Base-by-base conservation (phyloP, 1,139 yeast species). In the Magnusiomyces sp. region DNA sequence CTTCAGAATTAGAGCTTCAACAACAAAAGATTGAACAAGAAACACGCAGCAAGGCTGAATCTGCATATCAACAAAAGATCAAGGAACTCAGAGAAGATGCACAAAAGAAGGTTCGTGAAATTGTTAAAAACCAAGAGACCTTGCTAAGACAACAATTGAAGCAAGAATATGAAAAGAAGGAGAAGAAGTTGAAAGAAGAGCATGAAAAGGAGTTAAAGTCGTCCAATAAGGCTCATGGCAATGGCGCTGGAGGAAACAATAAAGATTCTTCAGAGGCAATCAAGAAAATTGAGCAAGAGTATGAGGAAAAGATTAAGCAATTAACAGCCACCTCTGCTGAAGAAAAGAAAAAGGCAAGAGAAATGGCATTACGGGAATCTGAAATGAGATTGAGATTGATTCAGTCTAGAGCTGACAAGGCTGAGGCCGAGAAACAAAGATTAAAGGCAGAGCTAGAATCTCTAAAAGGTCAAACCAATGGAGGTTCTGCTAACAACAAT, bases 381-480 rank as follows among this genome's bases (percentile, higher is more conserved):
- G 61, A 61, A 14, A 63, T 71, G 66, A 64, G 69, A 46, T 58
- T 60, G n/a, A 64, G 59, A 50, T 55, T 70, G 45, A 51, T 69
- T 23, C 61, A 65, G 42, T 39, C 43, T 33, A 69, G 68, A 56
- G 54, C 66, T 14, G 65, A 66, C 16, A 66, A 64, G 55, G 58
- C 65, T n/a, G 65, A 63, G 27, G 62, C 60, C 44, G 66, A 63
- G 45, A 65, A 65, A 50, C 54, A 60, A 40, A 64, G 60, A 17
- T 57, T 71, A 39, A 42, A 50, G 14, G 49, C 50, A 5, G 53
- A 55, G 41, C 34, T 55, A 37, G 16, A 27, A 39, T 19, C 31
- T 16, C 27, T 29, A 19, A 3, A 27, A 14, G n/a, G 40, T 29
- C 31, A 20, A 39, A 10, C 4, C 6, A 37, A 37, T 14, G 13